Evolutionary conservation across 305 asterid species (phyloP), one percentile per base, ranked within the genome.

Genomic region (Striga hermonthica): DNA sequence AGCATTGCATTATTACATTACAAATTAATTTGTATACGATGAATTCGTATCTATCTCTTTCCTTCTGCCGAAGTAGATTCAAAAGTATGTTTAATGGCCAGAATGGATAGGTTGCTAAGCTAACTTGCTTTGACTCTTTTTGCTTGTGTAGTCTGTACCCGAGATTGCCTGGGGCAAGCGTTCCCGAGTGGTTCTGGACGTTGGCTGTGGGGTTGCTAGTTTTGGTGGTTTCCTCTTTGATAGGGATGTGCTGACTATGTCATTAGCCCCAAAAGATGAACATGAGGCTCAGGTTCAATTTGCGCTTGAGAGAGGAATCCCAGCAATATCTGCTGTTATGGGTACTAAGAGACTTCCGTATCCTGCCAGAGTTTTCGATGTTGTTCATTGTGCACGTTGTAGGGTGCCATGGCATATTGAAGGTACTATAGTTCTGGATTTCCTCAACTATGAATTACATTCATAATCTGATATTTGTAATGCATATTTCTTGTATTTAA

Each of bases 221-320:
- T 92, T 92, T 65, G 97, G 98, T 58, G 97, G 98, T 63, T 70
- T 84, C 66, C 79, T 92, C 70, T 81, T 92, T 70, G 91, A 90
- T 65, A 87, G 73, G 74, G 76, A 79, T 76, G 97, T 87, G 31
- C 67, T 87, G 64, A 85, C 98, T 37, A 81, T 90, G 97, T 92
- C 98, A 47, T 84, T 92, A 43, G 98, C 98, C 60, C 98, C 98
- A 35, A 92, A 90, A 76, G 97, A 93, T 60, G 97, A 90, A 76
- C 98, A 90, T n/a, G 97, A 93, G 75, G 98, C 98, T 72, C 98
- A 93, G 71, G 88, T 93, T 72, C 98, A 93, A 72, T 90, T 93
- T 75, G 96, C 98, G 28, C 93, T 92, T 53, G 98, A 92, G 74
- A 76, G 97, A 49, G 98, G 98, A 72, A 87, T 90, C 75, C 96